Conservation (phyloP, 1,139 yeast species). For the Hemisphaericaspora lyxosophila region DNA sequence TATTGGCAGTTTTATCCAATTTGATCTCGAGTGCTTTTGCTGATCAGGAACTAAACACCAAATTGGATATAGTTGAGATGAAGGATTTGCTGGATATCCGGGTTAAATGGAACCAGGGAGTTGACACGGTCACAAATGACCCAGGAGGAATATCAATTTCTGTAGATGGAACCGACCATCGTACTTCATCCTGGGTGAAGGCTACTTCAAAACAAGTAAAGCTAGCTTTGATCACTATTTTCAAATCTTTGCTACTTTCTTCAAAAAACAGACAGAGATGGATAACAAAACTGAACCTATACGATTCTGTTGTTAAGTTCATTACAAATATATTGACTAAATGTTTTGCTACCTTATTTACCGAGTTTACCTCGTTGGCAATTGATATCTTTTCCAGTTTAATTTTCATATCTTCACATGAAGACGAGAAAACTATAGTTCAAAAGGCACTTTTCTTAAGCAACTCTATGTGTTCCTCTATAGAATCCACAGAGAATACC, state of each 20-base stretch:
- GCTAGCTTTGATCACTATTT: conserved; percentile 38
- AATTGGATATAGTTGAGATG: conserved; percentile 8
- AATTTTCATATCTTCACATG: conserved; percentile 16
- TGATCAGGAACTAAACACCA: conserved; percentile 25
- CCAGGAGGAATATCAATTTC: conserved; percentile 9
- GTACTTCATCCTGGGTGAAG: conserved; percentile 60
- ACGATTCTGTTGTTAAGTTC: conserved; percentile 23
- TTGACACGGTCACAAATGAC: conserved; percentile 7
- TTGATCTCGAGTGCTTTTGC: conserved; percentile 29
- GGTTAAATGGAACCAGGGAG: conserved; percentile 19
- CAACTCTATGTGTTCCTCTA: background rate
- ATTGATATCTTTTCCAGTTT: conserved; percentile 31
- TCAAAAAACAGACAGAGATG: conserved; percentile 19
- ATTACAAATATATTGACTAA: conserved; percentile 21
- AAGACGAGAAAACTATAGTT: conserved; percentile 11
- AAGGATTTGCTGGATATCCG: conserved; percentile 18
- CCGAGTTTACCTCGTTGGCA: conserved; percentile 31
- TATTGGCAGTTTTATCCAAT: conserved; percentile 23
- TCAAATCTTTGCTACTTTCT: conserved; percentile 24
- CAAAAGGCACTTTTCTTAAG: conserved; percentile 6
- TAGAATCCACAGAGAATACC: conserved; percentile 1
- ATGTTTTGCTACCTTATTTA: conserved; percentile 36
- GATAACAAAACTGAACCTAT: conserved; percentile 24
- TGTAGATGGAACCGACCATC: conserved; percentile 14
- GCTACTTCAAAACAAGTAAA: conserved; percentile 66